These are phyloP conservation scores for Chaetomium sp. DNA, from an alignment of 2,329 filamentous ascomycete genomes.

Conservation along the genomic window DNA sequence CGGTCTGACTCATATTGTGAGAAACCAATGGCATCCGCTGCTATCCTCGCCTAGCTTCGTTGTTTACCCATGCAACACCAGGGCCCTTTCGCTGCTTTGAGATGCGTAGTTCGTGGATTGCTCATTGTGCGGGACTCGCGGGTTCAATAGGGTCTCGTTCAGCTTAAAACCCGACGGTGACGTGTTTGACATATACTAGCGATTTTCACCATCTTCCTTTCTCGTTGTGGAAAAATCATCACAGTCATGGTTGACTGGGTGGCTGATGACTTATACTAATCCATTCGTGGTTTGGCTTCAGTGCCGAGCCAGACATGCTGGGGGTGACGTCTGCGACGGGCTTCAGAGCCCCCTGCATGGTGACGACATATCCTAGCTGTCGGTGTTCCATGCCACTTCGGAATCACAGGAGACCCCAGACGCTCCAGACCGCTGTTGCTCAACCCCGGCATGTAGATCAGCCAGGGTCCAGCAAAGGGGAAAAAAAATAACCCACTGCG, in stretches of 20 bases:
- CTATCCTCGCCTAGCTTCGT: not conserved
- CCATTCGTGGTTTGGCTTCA: not conserved
- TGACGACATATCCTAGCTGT: constrained; percentile 9
- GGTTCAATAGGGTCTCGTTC: not conserved
- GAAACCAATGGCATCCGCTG: not conserved
- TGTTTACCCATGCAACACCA: not conserved
- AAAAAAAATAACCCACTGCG: not conserved
- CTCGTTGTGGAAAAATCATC: too few relatives aligned
- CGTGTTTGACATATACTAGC: not conserved
- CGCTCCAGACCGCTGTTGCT: not conserved
- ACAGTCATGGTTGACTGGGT: too few relatives aligned
- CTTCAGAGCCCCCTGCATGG: not conserved
- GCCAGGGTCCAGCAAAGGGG: not conserved
- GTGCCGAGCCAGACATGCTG: too few relatives aligned
- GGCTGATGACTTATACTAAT: too few relatives aligned
- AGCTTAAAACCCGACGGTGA: not conserved
- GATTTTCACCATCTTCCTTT: not conserved
- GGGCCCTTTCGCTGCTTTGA: not conserved
- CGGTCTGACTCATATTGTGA: not conserved
- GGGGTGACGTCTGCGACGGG: not conserved
- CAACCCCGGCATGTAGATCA: constrained; percentile 13
- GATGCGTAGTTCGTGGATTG: too few relatives aligned
- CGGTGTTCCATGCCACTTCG: not conserved
- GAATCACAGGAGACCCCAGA: not conserved
- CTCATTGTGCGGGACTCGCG: too few relatives aligned